A percentile compares a stretch with the other conserved stretches of the same genome.
These are phyloP conservation scores for Penicillium ochrochloron DNA, from an alignment of 495 filamentous ascomycete genomes.

Conservation along the genomic window DNA sequence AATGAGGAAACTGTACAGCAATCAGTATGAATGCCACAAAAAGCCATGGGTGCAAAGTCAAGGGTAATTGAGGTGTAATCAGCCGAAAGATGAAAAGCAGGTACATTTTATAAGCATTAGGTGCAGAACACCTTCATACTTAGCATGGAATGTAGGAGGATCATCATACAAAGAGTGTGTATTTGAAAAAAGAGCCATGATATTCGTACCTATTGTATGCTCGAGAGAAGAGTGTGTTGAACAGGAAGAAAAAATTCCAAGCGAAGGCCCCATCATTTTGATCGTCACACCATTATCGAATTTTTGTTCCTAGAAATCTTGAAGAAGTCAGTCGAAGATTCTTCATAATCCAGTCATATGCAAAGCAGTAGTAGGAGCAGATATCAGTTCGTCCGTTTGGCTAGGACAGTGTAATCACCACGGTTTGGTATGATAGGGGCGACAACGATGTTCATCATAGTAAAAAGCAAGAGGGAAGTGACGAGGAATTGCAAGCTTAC, in stretches of 20 bases:
- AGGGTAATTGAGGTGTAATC: slow-evolving; percentile 49
- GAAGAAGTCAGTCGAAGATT: slow-evolving; percentile 34
- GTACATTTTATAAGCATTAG: slow-evolving; percentile 75
- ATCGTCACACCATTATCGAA: background rate
- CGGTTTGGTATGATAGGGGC: slow-evolving; percentile 85
- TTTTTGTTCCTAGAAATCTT: slow-evolving; percentile 24
- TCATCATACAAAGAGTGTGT: slow-evolving; percentile 62
- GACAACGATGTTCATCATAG: slow-evolving; percentile 88
- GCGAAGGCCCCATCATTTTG: background rate
- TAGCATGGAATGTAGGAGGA: slow-evolving; percentile 84
- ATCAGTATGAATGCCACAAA: slow-evolving; percentile 41
- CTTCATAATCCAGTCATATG: slow-evolving; percentile 22
- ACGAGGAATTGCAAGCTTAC: slow-evolving; percentile 37
- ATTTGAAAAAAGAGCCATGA: background rate
- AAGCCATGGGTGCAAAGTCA: slow-evolving; percentile 26
- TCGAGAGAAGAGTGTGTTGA: background rate
- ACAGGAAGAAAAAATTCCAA: background rate
- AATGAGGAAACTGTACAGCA: slow-evolving; percentile 31
- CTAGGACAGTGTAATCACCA: slow-evolving; percentile 89
- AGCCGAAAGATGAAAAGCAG: slow-evolving; percentile 98
- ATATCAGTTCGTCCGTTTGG: slow-evolving; percentile 88
- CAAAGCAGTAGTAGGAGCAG: slow-evolving; percentile 23
- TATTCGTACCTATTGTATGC: slow-evolving; percentile 17
- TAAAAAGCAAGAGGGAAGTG: slow-evolving; percentile 27
- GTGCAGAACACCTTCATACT: slow-evolving; percentile 70